Percentiles rank a stretch among this genome's conserved stretches.
These are phyloP conservation scores for Malassezia restricta DNA, from an alignment of 1,284 basidiomycete species.

Conservation along the genomic window DNA sequence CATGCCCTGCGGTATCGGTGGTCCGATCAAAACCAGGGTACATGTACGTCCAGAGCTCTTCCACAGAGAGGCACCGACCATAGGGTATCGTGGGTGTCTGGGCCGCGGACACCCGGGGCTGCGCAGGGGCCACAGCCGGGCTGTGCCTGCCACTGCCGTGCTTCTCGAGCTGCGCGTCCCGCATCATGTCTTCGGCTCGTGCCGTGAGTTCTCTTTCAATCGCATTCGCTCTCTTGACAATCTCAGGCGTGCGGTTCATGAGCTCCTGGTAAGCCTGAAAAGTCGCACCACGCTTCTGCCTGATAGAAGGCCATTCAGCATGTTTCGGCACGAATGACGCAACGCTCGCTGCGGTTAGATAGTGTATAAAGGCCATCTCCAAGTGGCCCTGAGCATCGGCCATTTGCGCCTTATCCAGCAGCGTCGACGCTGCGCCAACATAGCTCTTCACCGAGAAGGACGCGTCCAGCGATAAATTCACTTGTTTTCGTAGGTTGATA, in stretches of 20 bases:
- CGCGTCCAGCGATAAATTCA: conserved; percentile 31
- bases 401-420: conserved; percentile 42
- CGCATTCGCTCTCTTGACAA: conserved; percentile 32
- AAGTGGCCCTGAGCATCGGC: conserved; percentile 39
- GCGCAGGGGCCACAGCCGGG: background rate
- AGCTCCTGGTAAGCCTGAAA: conserved; percentile 39
- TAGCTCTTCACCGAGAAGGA: conserved; percentile 41
- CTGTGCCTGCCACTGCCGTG: background rate
- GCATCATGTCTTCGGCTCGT: conserved; percentile 20
- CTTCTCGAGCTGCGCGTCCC: background rate
- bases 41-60: conserved; percentile 35
- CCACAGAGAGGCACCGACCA: conserved; percentile 27
- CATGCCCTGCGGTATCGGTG: conserved; percentile 23
- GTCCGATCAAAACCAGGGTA: conserved; percentile 38
- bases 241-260: conserved; percentile 34
- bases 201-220: conserved; percentile 31
- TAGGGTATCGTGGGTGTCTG: conserved; percentile 19
- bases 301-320: conserved; percentile 33
- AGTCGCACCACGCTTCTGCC: conserved; percentile 24
- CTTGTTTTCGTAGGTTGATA: conserved; percentile 36
- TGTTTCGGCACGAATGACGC: conserved; percentile 41
- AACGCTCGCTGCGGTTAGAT: conserved; percentile 41
- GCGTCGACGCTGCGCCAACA: conserved; percentile 37
- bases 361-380: conserved; percentile 45
- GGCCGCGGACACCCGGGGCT: background rate